Conservation (phyloP, 805 yeast species). For the Metschnikowia picachoensis region DNA sequence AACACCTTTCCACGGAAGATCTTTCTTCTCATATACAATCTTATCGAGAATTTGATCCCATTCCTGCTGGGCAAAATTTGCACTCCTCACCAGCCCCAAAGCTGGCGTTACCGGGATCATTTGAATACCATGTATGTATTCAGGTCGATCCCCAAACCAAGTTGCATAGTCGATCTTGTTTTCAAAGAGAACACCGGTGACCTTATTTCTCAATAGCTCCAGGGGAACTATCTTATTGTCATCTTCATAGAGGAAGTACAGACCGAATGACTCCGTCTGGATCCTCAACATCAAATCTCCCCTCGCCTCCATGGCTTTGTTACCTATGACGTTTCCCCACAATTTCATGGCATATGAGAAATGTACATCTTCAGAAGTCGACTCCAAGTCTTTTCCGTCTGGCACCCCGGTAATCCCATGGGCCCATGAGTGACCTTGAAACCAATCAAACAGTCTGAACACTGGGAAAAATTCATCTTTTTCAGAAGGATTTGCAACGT, state of each 20-base stretch:
- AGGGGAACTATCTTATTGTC: slow-evolving; percentile 46
- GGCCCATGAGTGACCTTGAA: slow-evolving; percentile 72
- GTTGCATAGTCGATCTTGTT: slow-evolving; percentile 72
- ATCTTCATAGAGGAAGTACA: slow-evolving; percentile 48
- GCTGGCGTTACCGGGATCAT: slow-evolving; percentile 71
- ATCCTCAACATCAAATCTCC: slow-evolving; percentile 59
- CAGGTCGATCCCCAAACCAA: slow-evolving; percentile 57
- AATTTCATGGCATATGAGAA: slow-evolving; percentile 64
- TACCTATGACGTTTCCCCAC: slow-evolving; percentile 61
- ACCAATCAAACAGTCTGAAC: slow-evolving; percentile 67
- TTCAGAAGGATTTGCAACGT: slow-evolving; percentile 59
- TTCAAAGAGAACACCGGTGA: slow-evolving; percentile 66
- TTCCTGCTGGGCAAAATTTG: slow-evolving; percentile 36
- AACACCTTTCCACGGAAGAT: slow-evolving; percentile 56
- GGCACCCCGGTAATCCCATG: slow-evolving; percentile 58
- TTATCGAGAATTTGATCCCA: slow-evolving; percentile 19
- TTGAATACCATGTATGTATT: slow-evolving; percentile 75
- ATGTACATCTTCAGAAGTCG: slow-evolving; percentile 68
- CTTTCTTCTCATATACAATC: slow-evolving; percentile 32
- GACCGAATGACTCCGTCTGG: slow-evolving; percentile 50
- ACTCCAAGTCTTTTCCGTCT: slow-evolving; percentile 72
- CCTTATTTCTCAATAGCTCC: slow-evolving; percentile 52
- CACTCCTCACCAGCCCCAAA: slow-evolving; percentile 51
- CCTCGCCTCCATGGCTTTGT: slow-evolving; percentile 47
- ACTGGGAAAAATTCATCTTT: slow-evolving; percentile 58